Conservation (phyloP, 2,329 filamentous ascomycete genomes). For the Aphanoascus verrucosus region DNA sequence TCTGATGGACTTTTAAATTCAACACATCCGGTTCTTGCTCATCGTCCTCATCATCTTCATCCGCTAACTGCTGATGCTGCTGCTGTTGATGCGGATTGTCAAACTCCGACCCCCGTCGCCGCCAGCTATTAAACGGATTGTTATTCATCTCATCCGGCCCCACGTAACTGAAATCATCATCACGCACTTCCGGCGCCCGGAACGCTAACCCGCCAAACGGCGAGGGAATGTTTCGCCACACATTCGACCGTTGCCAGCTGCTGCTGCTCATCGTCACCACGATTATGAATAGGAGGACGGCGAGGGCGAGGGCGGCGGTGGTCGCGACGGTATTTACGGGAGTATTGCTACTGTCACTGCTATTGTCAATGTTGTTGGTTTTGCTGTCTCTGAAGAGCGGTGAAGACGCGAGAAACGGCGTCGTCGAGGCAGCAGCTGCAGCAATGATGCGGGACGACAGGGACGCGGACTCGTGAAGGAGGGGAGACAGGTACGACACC, state of each 20-base stretch:
- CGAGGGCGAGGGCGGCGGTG: conserved; percentile 15
- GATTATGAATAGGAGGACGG: conserved; percentile 20
- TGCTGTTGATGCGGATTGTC: background rate
- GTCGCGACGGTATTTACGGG: conserved; percentile 17
- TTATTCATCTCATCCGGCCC: background rate
- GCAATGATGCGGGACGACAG: conserved; percentile 5
- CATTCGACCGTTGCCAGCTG: conserved; percentile 22
- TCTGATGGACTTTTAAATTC: conserved; percentile 34
- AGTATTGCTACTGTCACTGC: no score
- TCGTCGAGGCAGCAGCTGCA: background rate
- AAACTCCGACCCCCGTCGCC: background rate
- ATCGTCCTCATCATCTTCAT: conserved; percentile 13
- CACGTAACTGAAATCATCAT: conserved; percentile 6
- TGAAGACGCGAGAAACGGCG: background rate
- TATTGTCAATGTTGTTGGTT: no score
- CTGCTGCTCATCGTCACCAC: conserved; percentile 24
- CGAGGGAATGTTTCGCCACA: conserved; percentile 2
- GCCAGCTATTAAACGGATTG: conserved; percentile 20
- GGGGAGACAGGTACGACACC: conserved; percentile 17
- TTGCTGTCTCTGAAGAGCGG: background rate
- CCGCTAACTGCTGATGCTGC: background rate
- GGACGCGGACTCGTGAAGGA: conserved; percentile 20
- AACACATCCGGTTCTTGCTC: conserved; percentile 36
- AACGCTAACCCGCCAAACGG: conserved; percentile 4
- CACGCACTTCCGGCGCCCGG: background rate